Conservation (phyloP, 257 asterid species). For the Petrea volubilis region DNA sequence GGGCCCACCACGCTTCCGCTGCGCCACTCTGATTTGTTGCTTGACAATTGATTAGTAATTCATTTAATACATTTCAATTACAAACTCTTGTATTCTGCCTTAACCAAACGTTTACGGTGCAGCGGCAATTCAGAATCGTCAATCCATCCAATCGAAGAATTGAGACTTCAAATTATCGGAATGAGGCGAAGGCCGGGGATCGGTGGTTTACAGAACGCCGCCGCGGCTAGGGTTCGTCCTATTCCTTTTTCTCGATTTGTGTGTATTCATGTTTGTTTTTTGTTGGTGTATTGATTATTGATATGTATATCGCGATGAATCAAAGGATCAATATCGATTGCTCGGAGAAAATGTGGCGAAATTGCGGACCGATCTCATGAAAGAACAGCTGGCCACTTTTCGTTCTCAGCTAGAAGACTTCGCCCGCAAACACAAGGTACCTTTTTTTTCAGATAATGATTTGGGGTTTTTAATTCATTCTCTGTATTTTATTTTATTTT, state of each 20-base stretch:
- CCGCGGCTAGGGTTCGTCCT: conserved; percentile 84
- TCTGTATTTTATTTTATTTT: background rate
- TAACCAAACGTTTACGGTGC: background rate
- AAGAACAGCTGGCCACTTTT: conserved; percentile 90
- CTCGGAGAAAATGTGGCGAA: conserved; percentile 98
- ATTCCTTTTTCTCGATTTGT: background rate
- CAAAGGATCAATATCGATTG: conserved; percentile 80
- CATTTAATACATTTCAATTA: background rate
- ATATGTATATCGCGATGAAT: conserved; percentile 3
- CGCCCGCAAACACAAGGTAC: conserved; percentile 93
- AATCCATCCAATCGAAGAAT: background rate
- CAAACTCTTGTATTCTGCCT: background rate
- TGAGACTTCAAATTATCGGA: background rate
- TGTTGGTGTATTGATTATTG: background rate
- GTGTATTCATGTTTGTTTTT: background rate
- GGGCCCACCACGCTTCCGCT: conserved; percentile 98
- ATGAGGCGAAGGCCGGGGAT: conserved; percentile 98
- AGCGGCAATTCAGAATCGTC: background rate
- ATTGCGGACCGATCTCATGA: conserved; percentile 90
- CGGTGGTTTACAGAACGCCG: conserved; percentile 92
- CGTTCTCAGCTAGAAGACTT: conserved; percentile 96
- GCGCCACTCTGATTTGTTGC: conserved; percentile 76
- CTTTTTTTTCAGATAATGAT: background rate
- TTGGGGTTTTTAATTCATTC: background rate
- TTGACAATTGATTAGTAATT: no score